Evolutionary conservation across 768 basidiomycete species (phyloP).

Genomic region (Rubroboletus satanas): DNA sequence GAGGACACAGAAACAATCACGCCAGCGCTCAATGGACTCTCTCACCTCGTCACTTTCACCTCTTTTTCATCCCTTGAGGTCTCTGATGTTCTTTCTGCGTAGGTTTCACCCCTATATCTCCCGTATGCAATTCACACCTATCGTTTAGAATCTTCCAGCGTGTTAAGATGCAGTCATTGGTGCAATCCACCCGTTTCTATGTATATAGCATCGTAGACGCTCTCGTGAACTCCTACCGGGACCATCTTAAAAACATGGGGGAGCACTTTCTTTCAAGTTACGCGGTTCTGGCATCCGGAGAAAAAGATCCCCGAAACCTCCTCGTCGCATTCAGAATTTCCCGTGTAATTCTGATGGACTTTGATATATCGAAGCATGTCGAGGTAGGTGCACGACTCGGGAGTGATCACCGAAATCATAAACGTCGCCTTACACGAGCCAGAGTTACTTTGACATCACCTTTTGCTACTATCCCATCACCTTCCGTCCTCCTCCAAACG

Average conservation of each 20-base stretch:
- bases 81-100: slow-evolving; percentile 54
- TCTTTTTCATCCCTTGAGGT: slow-evolving; percentile 65
- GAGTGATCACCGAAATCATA: background rate
- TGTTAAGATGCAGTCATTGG: slow-evolving; percentile 77
- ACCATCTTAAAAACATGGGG: slow-evolving; percentile 71
- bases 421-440: background rate
- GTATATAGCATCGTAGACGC: slow-evolving; percentile 82
- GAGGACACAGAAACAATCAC: slow-evolving; percentile 83
- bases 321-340: slow-evolving; percentile 86
- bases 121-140: background rate
- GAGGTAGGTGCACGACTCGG: slow-evolving; percentile 55
- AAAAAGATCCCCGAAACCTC: slow-evolving; percentile 96
- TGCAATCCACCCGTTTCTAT: slow-evolving; percentile 75
- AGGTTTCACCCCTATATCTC: slow-evolving; percentile 29
- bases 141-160: slow-evolving; percentile 62
- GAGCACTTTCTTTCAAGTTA: slow-evolving; percentile 74
- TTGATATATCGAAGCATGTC: slow-evolving; percentile 67
- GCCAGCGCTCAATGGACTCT: slow-evolving; percentile 75
- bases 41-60: slow-evolving; percentile 58
- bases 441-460: slow-evolving; percentile 91
- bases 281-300: slow-evolving; percentile 80
- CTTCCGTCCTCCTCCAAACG: slow-evolving; percentile 89
- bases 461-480: slow-evolving; percentile 99
- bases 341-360: slow-evolving; percentile 82
- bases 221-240: slow-evolving; percentile 32